Base-by-base conservation (phyloP, 1,139 yeast species). In the Hyphopichia buzzinii region DNA sequence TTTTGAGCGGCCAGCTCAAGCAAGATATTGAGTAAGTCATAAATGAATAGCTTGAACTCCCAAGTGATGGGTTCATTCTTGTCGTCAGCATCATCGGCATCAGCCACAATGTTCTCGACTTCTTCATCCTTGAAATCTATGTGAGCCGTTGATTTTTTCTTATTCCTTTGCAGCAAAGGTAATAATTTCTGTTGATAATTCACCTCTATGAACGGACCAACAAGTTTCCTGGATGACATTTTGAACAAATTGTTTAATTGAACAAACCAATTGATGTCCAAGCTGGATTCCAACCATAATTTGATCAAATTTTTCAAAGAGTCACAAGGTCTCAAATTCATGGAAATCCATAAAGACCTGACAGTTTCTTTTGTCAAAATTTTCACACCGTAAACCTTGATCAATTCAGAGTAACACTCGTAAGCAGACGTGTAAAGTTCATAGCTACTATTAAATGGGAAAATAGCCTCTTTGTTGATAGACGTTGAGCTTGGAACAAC, bases 31-130 rank as follows among this genome's bases (percentile, higher is more conserved):
- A 90, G 55, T 41, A 86, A 62, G 27, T 72, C 77, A 39, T 85
- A 66, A 2, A 90, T 78, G 38, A 78, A 72, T 21, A 74, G 62
- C 39, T 83, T 74, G 42, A 88, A 84, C 41, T 77, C 79, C 90
- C 90, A 84, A 30, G 75, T 69, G 8, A 84, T 71, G 2, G 85
- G 85, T 44, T 83, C 90, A 44, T 72, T 70, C 38, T 74, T 73
- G 30, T 64, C 74, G 4, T 44, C 50, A 12, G 48, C 55, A 3
- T 43, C 46, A 13, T 47, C 67, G 35, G 42, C 59, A 8, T 53
- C 64, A 3, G 57, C 64, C 1, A 70, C 76, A 34, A 72, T 71
- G 32, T 62, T 67, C 40, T 72, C 74, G 29, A 65, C 62, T 40
- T 71, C 78, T 41, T 72, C 77, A 45, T 70, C 77, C 31, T 58